These are phyloP conservation scores for Cutaneotrichosporon mucoides DNA, from an alignment of 1,284 basidiomycete genomes.

Conservation along the genomic window DNA sequence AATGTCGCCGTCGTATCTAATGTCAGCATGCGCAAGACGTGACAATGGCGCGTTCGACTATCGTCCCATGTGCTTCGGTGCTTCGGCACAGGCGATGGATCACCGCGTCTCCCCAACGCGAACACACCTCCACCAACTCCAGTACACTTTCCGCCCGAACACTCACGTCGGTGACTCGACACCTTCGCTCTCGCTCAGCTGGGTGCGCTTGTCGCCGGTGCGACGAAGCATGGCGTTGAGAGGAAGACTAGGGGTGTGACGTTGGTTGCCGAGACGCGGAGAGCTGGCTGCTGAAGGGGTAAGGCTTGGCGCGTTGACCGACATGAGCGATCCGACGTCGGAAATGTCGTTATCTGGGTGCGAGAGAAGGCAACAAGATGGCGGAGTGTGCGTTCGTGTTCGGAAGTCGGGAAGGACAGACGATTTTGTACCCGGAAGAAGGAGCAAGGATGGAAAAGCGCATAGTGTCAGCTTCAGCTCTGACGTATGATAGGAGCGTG, in stretches of 20 bases:
- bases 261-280: constrained; percentile 12
- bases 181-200: constrained; percentile 39
- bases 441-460: no score
- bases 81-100: neutral
- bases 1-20: constrained; percentile 82
- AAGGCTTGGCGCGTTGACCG: constrained; percentile 25
- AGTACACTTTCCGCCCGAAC: no score
- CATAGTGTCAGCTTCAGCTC: neutral
- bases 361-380: neutral
- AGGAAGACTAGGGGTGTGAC: constrained; percentile 7
- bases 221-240: constrained; percentile 17
- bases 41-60: neutral
- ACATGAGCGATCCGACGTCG: constrained; percentile 44
- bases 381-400: neutral
- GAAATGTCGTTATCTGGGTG: constrained; percentile 43
- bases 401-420: neutral
- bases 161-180: constrained; percentile 48
- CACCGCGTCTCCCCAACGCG: neutral
- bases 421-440: no score
- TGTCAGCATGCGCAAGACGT: neutral
- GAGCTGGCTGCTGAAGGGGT: constrained; percentile 21
- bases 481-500: no score
- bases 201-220: constrained; percentile 11
- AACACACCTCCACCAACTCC: neutral
- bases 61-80: neutral